Evolutionary conservation across 805 yeast species (phyloP), one percentile per base, ranked within the genome.

Genomic region (Candida schatavii): DNA sequence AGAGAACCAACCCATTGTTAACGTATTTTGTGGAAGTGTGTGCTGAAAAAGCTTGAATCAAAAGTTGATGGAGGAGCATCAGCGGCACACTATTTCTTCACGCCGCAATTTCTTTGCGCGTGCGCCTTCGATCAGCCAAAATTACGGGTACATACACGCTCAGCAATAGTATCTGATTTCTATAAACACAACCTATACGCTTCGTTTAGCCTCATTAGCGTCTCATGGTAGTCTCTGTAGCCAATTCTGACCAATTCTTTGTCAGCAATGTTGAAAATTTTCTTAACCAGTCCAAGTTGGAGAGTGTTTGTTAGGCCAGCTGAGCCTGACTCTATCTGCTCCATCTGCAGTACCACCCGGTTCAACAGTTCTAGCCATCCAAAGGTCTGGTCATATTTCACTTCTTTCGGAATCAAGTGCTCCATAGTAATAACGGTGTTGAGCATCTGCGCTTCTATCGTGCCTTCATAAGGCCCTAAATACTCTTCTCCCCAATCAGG

Each of bases 141-240:
- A n/a, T n/a, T n/a, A n/a, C n/a, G n/a, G n/a, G n/a, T n/a, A n/a
- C n/a, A n/a, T n/a, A n/a, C n/a, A n/a, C n/a, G n/a, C n/a, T n/a
- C n/a, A n/a, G n/a, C n/a, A n/a, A n/a, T n/a, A n/a, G n/a, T n/a
- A n/a, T n/a, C n/a, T 17, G 6, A 29, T 14, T 29, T 13, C 45
- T 47, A 62, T 10, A 64, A 48, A 41, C 68, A 63, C 30, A 61
- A 33, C 18, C 49, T 42, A 30, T 50, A 52, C 35, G 39, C 35
- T 45, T 65, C 68, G 43, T 63, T 62, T 22, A 65, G 46, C 27
- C 57, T 43, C 64, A 62, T 58, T 13, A 60, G 14, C 5, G 50
- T 53, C n/a, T 43, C 35, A 35, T 60, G 59, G 34, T 56, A 57
- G 21, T 61, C 57, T 26, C 42, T 39, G 39, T 50, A 61, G 4